phyloP scores from a whole-genome alignment of 805 yeast genomes.

The Metschnikowia lachancei region DNA sequence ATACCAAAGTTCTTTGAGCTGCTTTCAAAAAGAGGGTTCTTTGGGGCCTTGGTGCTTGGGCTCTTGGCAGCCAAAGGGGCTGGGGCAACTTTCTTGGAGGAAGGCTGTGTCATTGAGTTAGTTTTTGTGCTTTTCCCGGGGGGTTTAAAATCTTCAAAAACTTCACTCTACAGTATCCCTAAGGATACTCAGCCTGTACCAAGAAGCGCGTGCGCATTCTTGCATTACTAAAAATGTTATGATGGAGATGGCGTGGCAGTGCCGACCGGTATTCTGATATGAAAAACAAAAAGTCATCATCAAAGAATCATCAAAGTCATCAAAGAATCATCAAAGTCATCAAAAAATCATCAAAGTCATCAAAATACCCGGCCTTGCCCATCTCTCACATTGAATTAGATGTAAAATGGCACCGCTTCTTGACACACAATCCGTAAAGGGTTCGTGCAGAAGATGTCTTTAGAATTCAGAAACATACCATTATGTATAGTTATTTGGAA shows the following conservation, averaged over 20 bases:
- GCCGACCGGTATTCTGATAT: no score
- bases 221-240: slow-evolving; percentile 14
- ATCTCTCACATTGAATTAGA: slow-evolving; percentile 11
- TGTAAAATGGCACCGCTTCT: slow-evolving; percentile 27
- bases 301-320: no score
- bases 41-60: slow-evolving; percentile 25
- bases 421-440: slow-evolving; percentile 24
- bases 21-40: slow-evolving; percentile 56
- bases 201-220: slow-evolving; percentile 37
- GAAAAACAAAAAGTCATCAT: no score
- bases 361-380: neutral
- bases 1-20: slow-evolving; percentile 93
- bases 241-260: slow-evolving; percentile 6
- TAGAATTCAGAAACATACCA: slow-evolving; percentile 30
- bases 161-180: slow-evolving; percentile 40
- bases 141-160: slow-evolving; percentile 26
- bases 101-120: slow-evolving; percentile 54
- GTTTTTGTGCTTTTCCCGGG: slow-evolving; percentile 30
- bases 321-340: no score
- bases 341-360: no score
- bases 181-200: slow-evolving; percentile 44
- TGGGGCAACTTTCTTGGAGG: slow-evolving; percentile 89
- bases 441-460: slow-evolving; percentile 25
- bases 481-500: slow-evolving; percentile 11
- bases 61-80: slow-evolving; percentile 66